Percentiles rank a stretch among this genome's conserved stretches.
These are phyloP conservation scores for Trichoderma virens DNA, from an alignment of 495 filamentous ascomycete species.

Conservation along the genomic window DNA sequence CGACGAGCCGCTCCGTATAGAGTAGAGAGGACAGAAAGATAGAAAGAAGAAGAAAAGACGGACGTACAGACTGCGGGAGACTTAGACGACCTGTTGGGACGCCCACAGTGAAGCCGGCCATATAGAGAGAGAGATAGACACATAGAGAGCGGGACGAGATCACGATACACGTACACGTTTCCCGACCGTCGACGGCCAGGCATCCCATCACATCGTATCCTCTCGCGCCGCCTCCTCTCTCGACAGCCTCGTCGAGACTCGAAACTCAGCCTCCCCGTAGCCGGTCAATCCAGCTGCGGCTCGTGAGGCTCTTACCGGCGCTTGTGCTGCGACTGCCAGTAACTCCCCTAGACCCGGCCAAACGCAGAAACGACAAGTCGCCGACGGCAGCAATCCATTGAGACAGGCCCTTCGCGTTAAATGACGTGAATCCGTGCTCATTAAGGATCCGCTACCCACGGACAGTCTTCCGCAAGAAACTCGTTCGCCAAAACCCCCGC, in stretches of 20 bases:
- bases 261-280: neutral
- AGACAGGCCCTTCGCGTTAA: conserved; percentile 1
- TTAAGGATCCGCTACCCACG: conserved; percentile 4
- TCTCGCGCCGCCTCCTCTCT: too few relatives aligned
- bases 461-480: conserved; percentile 7
- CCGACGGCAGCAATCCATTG: neutral
- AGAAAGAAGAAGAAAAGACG: neutral
- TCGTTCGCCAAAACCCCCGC: conserved; percentile 8
- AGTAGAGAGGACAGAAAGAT: neutral
- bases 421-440: conserved; percentile 8
- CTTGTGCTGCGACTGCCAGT: too few relatives aligned
- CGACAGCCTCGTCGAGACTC: neutral
- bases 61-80: neutral
- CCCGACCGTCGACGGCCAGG: neutral
- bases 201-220: too few relatives aligned
- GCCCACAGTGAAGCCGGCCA: too few relatives aligned
- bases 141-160: neutral
- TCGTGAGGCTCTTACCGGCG: neutral
- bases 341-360: neutral
- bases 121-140: neutral
- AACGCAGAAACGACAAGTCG: neutral
- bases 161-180: neutral
- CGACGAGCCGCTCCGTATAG: neutral
- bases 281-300: neutral
- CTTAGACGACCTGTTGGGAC: too few relatives aligned